A percentile compares a stretch with the other conserved stretches of the same genome.
These are phyloP conservation scores for Saccharomyces hybrid DNA, from an alignment of 1,139 yeast genomes.

Conservation along the genomic window DNA sequence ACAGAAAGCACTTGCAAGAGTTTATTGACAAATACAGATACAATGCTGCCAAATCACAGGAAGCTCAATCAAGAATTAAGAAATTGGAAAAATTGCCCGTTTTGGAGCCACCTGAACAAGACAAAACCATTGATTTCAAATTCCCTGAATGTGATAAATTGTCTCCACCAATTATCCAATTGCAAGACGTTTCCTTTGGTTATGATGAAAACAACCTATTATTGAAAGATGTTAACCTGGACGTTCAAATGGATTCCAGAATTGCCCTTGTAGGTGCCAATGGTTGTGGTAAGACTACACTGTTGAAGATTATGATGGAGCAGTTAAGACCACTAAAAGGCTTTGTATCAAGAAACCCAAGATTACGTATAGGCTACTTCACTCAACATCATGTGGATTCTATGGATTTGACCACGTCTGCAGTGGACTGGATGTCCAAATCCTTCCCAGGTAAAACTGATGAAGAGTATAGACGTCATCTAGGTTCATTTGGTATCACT, in stretches of 20 bases:
- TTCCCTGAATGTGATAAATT: constrained; percentile 93
- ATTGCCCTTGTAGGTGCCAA: constrained; percentile 97
- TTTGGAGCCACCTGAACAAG: constrained; percentile 92
- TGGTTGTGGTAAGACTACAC: constrained; percentile 98
- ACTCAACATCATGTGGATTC: constrained; percentile 99
- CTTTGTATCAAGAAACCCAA: constrained; percentile 66
- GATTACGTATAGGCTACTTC: constrained; percentile 90
- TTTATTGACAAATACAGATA: constrained; percentile 95
- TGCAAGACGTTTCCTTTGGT: constrained; percentile 82
- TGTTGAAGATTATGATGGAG: constrained; percentile 79
- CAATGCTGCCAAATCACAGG: constrained; percentile 94
- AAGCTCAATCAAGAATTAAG: constrained; percentile 96
- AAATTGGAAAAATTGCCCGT: constrained; percentile 90
- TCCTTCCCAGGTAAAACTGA: constrained; percentile 90
- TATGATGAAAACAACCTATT: constrained; percentile 57
- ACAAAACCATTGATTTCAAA: constrained; percentile 71
- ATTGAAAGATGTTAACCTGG: constrained; percentile 73
- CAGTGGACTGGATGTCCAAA: constrained; percentile 90
- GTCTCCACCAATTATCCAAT: constrained; percentile 89
- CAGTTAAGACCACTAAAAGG: constrained; percentile 67
- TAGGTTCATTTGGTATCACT: constrained; percentile 95
- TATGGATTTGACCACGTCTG: constrained; percentile 84
- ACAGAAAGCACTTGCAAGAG: constrained; percentile 84
- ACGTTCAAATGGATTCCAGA: constrained; percentile 88
- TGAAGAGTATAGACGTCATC: constrained; percentile 93